Evolutionary conservation across 2,329 filamentous ascomycete species (phyloP), one percentile per base, ranked within the genome.

Genomic region (Curvularia spicifera): DNA sequence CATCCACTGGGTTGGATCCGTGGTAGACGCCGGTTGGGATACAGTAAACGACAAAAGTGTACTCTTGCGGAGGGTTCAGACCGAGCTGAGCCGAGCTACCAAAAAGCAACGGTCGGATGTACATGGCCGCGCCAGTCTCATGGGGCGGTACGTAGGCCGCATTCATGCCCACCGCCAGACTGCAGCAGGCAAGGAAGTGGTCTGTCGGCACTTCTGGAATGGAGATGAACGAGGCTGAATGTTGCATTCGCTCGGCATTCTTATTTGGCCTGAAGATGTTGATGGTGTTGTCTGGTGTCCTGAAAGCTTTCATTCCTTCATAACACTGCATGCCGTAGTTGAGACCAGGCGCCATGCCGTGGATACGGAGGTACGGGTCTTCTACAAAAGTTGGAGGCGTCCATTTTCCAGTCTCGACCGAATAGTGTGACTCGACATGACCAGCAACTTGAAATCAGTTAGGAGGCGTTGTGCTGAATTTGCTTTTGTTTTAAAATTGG

Each of bases 301-400:
- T 92, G 85, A 97, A 97, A 54, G 94, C 93, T 79, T 98, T 98
- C 76, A 98, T 87, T n/a, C 95, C 95, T 78, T 99, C 95, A 82
- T 96, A 99, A 71, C 92, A 94, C 81, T 98, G 95, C 76, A 97
- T 93, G 57, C 94, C 74, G 78, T 99, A 99, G 84, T 99, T 99
- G 65, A 98, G 86, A 43, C 88, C 94, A 0, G 95, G 93, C 0
- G 93, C 89, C 91, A 99, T 95, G 78, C 94, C 95, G 79, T 98
- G 94, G 74, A 98, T 88, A 66, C 89, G 88, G 69, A 98, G 86
- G 81, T 85, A 93, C 6, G 94, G 94, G 70, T 94, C 91, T 60
- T 86, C 79, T 60, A 97, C 87, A 79, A 96, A 96, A 63, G 85
- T 81, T 26, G 91, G 92, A 13, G 87, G 78, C 0, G 89, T 86